Percentiles rank a stretch among this genome's conserved stretches.
Conservation (phyloP, 441 rosid genomes). For the Erodium trifolium region DNA sequence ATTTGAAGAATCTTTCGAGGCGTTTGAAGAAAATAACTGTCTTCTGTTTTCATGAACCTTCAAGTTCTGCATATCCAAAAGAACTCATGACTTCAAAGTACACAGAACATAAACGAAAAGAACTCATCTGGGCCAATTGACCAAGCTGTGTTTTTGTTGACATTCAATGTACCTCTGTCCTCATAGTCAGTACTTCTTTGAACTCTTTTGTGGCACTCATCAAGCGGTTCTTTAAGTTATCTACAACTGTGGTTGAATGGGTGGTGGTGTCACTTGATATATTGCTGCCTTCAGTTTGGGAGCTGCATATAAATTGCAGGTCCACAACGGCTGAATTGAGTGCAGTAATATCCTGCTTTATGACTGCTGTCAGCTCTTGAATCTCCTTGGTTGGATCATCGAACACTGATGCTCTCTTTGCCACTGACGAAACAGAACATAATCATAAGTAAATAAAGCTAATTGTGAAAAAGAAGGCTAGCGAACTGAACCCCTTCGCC, state of each 20-base stretch:
- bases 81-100: neutral
- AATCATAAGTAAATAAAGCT: conserved; percentile 82
- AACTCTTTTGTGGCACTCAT: conserved; percentile 85
- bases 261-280: conserved; percentile 69
- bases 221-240: conserved; percentile 50
- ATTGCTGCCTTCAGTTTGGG: conserved; percentile 57
- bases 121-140: neutral
- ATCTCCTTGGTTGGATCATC: conserved; percentile 92
- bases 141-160: conserved; percentile 7
- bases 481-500: conserved; percentile 60
- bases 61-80: conserved; percentile 50
- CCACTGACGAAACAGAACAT: conserved; percentile 52
- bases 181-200: conserved; percentile 77
- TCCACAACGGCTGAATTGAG: conserved; percentile 80
- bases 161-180: conserved; percentile 59
- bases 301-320: conserved; percentile 68
- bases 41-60: conserved; percentile 87
- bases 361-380: conserved; percentile 76
- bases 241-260: conserved; percentile 76
- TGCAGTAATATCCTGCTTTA: conserved; percentile 91
- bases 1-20: conserved; percentile 74
- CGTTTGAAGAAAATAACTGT: conserved; percentile 64
- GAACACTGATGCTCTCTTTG: conserved; percentile 81
- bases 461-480: neutral
- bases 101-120: neutral